Evolutionary conservation across 2,329 filamentous ascomycete genomes (phyloP).

Genomic region (Didymella exigua): DNA sequence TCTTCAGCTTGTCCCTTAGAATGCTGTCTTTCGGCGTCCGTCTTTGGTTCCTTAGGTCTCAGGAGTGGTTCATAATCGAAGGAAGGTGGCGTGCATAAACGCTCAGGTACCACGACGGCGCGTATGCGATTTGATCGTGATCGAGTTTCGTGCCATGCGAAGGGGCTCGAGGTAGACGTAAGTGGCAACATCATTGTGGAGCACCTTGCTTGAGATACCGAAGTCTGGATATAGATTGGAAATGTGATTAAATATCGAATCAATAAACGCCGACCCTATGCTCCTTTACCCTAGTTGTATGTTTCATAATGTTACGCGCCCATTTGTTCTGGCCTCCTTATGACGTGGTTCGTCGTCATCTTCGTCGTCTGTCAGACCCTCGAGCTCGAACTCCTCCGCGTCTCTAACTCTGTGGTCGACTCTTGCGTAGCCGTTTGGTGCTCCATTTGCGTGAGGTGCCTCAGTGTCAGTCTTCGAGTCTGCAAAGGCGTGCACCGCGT

Average conservation of each 20-base stretch:
- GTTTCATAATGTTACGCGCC: slow-evolving; percentile 6
- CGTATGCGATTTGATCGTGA: too few species aligned
- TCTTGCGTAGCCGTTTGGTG: slow-evolving; percentile 49
- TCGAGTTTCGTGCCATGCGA: too few species aligned
- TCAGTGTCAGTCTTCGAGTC: slow-evolving; percentile 46
- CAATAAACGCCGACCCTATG: slow-evolving; percentile 4
- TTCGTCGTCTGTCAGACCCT: slow-evolving; percentile 86
- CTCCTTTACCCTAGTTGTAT: background rate
- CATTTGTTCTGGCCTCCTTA: slow-evolving; percentile 32
- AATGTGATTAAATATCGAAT: background rate
- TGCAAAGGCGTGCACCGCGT: slow-evolving; percentile 67
- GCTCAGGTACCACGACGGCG: too few species aligned
- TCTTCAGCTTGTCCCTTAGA: too few species aligned
- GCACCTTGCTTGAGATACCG: background rate
- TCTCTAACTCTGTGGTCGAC: slow-evolving; percentile 70
- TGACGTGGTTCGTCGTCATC: slow-evolving; percentile 61
- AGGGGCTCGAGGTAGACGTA: too few species aligned
- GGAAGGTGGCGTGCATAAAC: too few species aligned
- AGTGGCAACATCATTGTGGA: background rate
- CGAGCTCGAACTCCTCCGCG: slow-evolving; percentile 91
- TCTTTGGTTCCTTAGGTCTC: too few species aligned
- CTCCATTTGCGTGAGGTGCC: slow-evolving; percentile 34
- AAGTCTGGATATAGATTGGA: background rate
- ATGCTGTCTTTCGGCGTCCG: too few species aligned
- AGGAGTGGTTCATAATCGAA: too few species aligned